Conservation (phyloP, 2,329 filamentous ascomycete species). For the Meredithiella fracta region DNA sequence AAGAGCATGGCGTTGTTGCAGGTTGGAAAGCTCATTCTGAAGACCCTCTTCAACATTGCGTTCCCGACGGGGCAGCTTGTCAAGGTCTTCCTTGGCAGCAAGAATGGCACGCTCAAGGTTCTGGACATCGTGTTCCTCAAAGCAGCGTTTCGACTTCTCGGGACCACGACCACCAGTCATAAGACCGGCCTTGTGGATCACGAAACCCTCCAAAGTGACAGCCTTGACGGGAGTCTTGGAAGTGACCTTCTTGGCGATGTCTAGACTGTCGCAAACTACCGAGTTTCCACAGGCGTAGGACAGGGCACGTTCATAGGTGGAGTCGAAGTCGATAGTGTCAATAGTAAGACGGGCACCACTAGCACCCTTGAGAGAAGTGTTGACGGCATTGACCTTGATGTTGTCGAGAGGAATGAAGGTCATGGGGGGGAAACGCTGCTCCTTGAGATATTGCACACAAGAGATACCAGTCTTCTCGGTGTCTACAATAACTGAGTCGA, state of each 20-base stretch:
- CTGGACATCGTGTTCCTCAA: constrained; percentile 80
- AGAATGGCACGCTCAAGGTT: constrained; percentile 62
- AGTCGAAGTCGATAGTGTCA: constrained; percentile 89
- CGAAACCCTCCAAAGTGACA: constrained; percentile 83
- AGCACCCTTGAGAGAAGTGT: constrained; percentile 79
- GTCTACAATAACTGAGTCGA: constrained; percentile 88
- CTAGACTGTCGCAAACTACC: constrained; percentile 78
- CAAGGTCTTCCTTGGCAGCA: constrained; percentile 61
- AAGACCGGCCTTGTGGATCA: constrained; percentile 89
- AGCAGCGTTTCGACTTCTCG: constrained; percentile 62
- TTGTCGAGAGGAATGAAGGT: constrained; percentile 96
- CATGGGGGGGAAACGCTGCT: constrained; percentile 71
- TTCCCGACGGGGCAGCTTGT: constrained; percentile 62
- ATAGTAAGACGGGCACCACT: constrained; percentile 77
- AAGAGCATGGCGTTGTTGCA: constrained; percentile 60
- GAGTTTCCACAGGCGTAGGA: constrained; percentile 89
- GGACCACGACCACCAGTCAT: constrained; percentile 90
- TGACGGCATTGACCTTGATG: constrained; percentile 84
- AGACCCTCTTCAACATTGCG: constrained; percentile 66
- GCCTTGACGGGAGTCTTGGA: constrained; percentile 79
- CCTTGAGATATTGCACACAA: constrained; percentile 86
- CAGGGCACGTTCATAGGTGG: constrained; percentile 76
- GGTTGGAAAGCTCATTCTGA: constrained; percentile 59
- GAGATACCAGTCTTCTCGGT: constrained; percentile 87
- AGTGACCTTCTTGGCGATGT: constrained; percentile 75